Conservation (phyloP, 2,329 filamentous ascomycete species). For the Didymella segeticola region DNA sequence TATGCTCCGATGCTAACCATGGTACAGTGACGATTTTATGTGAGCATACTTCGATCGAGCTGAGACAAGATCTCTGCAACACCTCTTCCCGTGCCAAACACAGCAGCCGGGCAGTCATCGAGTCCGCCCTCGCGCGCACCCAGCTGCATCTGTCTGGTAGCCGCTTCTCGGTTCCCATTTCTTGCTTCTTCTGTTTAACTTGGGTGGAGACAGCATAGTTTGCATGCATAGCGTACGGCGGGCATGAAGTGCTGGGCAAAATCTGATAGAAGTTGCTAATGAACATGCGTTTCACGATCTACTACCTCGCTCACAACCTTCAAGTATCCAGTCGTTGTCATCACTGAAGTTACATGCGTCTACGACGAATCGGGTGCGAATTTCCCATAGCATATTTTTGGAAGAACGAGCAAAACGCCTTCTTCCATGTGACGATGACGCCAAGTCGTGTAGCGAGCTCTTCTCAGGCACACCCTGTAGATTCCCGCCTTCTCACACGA, state of each 20-base stretch:
- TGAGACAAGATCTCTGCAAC: conserved; percentile 6
- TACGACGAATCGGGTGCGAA: not conserved
- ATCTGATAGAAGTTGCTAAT: conserved; percentile 9
- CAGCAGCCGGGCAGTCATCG: conserved; percentile 16
- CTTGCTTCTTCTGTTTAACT: conserved; percentile 10
- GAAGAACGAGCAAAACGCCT: not conserved
- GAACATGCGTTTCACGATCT: not conserved
- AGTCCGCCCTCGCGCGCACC: conserved; percentile 1
- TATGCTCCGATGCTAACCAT: conserved; percentile 25
- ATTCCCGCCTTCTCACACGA: not conserved
- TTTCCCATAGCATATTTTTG: not conserved
- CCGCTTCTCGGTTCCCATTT: conserved; percentile 5
- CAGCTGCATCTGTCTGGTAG: not conserved
- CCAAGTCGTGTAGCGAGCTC: conserved; percentile 7
- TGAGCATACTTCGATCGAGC: conserved; percentile 25
- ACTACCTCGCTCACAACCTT: not conserved
- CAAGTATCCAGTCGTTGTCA: not conserved
- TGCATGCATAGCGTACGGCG: conserved; percentile 19
- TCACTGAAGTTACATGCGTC: not conserved
- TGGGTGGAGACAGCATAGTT: conserved; percentile 15
- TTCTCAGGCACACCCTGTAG: not conserved
- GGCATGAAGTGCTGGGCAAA: not conserved
- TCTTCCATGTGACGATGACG: conserved; percentile 2
- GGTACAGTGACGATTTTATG: conserved; percentile 49
- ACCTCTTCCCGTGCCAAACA: conserved; percentile 17